phyloP scores from a whole-genome alignment of 1,284 basidiomycete genomes.

The Sparassis latifolia region DNA sequence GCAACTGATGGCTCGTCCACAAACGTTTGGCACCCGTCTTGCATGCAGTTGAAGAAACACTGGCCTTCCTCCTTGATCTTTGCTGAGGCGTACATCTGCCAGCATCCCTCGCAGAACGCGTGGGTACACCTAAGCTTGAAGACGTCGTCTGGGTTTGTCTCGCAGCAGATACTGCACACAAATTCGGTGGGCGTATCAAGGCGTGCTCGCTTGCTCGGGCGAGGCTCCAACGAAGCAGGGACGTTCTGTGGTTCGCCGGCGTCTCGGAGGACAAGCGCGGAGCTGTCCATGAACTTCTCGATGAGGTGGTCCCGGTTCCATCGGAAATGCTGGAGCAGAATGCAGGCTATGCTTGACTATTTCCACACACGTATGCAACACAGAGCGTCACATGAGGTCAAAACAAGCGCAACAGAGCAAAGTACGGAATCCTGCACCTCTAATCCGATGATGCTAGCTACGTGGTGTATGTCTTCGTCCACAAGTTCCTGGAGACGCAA shows the following conservation, averaged over 20 bases:
- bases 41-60: conserved; percentile 59
- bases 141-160: conserved; percentile 29
- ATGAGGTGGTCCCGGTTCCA: conserved; percentile 64
- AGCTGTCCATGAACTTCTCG: conserved; percentile 48
- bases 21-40: conserved; percentile 46
- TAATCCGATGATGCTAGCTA: conserved; percentile 43
- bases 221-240: conserved; percentile 9
- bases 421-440: conserved; percentile 32
- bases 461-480: conserved; percentile 36
- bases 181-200: conserved; percentile 28
- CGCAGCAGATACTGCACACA: conserved; percentile 50
- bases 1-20: conserved; percentile 42
- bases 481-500: conserved; percentile 39
- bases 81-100: conserved; percentile 46
- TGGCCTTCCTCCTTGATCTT: conserved; percentile 60
- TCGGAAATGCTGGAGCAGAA: conserved; percentile 53
- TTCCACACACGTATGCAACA: background rate
- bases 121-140: conserved; percentile 43
- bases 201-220: conserved; percentile 23
- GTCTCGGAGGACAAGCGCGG: conserved; percentile 33
- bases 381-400: conserved; percentile 7
- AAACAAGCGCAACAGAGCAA: conserved; percentile 1
- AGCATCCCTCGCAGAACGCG: conserved; percentile 54
- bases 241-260: conserved; percentile 24
- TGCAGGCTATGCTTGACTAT: conserved; percentile 45